Percentiles rank a stretch among this genome's conserved stretches.
phyloP scores from a whole-genome alignment of 2,329 filamentous ascomycete genomes.

The Phoma sp. region DNA sequence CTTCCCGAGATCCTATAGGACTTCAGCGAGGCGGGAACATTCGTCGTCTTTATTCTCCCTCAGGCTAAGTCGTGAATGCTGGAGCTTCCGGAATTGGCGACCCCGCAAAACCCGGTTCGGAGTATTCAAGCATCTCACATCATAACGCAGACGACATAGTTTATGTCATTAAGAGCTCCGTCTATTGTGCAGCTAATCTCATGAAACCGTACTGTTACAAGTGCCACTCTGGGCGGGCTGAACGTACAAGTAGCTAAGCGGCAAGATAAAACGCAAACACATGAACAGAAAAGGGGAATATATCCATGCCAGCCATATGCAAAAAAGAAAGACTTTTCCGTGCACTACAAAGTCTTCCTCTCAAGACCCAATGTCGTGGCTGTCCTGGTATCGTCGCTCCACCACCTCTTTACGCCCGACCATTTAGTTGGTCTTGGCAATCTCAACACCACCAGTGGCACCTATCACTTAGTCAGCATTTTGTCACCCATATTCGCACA shows the following conservation, averaged over 20 bases:
- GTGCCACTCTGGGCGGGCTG: constrained; percentile 25
- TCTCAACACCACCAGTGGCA: constrained; percentile 62
- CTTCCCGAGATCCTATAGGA: too few relatives aligned
- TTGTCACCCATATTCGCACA: background rate
- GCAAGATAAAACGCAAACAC: constrained; percentile 38
- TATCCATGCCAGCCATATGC: constrained; percentile 37
- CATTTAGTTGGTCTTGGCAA: constrained; percentile 36
- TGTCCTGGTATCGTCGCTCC: constrained; percentile 38
- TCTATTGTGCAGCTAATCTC: constrained; percentile 41
- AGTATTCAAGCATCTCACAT: too few relatives aligned
- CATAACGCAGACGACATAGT: background rate
- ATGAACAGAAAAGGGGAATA: constrained; percentile 29
- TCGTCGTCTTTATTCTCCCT: too few relatives aligned
- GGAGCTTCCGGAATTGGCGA: too few relatives aligned
- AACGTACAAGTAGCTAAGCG: constrained; percentile 35
- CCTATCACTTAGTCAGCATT: background rate
- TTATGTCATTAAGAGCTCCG: constrained; percentile 27
- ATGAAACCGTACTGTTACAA: constrained; percentile 41
- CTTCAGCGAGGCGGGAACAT: too few relatives aligned
- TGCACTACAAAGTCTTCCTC: constrained; percentile 26
- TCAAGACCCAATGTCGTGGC: constrained; percentile 26
- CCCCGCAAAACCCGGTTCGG: too few relatives aligned
- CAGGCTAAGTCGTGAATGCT: too few relatives aligned
- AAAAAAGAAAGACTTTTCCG: constrained; percentile 39
- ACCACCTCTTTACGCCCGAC: constrained; percentile 8